Evolutionary conservation across 352 stramenopile genomes (phyloP).

Genomic region (Phytopythium ostracodes): DNA sequence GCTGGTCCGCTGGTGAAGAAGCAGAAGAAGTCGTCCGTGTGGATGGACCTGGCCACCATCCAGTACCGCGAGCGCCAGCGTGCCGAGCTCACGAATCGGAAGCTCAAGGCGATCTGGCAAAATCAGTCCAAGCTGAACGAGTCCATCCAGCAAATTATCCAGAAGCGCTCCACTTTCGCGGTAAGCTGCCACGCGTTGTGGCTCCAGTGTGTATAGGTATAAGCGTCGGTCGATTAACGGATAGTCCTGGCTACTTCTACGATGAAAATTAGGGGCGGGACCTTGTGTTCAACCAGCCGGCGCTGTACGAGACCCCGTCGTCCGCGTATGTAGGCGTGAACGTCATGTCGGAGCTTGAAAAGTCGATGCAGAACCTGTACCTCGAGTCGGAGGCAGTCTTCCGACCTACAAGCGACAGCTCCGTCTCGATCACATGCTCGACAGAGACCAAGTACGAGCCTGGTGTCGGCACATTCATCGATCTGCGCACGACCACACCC

Average conservation of each 20-base stretch:
- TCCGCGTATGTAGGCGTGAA: slow-evolving; percentile 6
- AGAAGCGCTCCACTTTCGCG: slow-evolving; percentile 12
- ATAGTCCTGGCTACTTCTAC: no score
- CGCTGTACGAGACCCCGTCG: slow-evolving; percentile 5
- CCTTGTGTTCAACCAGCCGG: slow-evolving; percentile 6
- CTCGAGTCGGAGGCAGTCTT: slow-evolving; percentile 16
- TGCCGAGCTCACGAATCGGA: slow-evolving; percentile 24
- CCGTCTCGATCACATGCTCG: neutral
- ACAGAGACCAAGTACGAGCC: slow-evolving; percentile 6
- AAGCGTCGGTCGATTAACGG: no score
- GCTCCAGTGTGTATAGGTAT: no score
- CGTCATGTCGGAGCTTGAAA: slow-evolving; percentile 20
- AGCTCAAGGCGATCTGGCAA: slow-evolving; percentile 27
- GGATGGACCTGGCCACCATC: slow-evolving; percentile 16
- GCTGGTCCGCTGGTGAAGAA: neutral
- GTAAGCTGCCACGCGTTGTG: neutral
- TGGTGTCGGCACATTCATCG: slow-evolving; percentile 11
- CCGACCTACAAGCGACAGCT: neutral
- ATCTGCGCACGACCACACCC: slow-evolving; percentile 25
- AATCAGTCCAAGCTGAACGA: slow-evolving; percentile 29
- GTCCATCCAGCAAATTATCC: slow-evolving; percentile 20
- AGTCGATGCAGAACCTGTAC: slow-evolving; percentile 15
- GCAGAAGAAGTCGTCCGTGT: slow-evolving; percentile 5
- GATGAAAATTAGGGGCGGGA: neutral
- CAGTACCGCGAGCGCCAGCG: slow-evolving; percentile 26